phyloP scores from a whole-genome alignment of 139 green algal species.

The Micractinium sp. region DNA sequence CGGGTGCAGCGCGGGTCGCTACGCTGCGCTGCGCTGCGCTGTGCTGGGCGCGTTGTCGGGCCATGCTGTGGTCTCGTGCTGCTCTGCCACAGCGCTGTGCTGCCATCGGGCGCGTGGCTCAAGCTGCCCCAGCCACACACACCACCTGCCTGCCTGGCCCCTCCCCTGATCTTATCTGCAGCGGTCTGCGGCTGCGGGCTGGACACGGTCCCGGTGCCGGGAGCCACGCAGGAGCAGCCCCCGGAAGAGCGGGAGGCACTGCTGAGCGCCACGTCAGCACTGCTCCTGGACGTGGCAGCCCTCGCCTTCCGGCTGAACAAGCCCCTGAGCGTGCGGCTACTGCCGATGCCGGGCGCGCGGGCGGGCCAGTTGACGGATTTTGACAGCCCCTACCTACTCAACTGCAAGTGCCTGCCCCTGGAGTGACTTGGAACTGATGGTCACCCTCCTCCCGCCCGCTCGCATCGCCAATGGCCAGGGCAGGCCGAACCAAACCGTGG shows the following conservation, averaged over 20 bases:
- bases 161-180: background rate
- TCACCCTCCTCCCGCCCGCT: no score
- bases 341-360: constrained; percentile 52
- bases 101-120: background rate
- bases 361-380: constrained; percentile 45
- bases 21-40: no score
- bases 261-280: constrained; percentile 10
- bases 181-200: constrained; percentile 65
- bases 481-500: no score
- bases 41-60: no score
- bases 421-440: background rate
- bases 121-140: background rate
- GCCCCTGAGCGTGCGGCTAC: constrained; percentile 52
- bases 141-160: background rate
- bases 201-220: constrained; percentile 63
- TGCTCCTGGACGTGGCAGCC: constrained; percentile 33
- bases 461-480: no score
- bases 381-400: constrained; percentile 57
- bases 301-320: constrained; percentile 49
- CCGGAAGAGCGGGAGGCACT: background rate
- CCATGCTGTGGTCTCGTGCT: background rate
- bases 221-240: constrained; percentile 1
- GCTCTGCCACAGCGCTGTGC: background rate
- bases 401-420: constrained; percentile 47
- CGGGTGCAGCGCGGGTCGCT: no score